phyloP scores from a whole-genome alignment of 2,329 filamentous ascomycete species.

The Aspergillaceae sp. region DNA sequence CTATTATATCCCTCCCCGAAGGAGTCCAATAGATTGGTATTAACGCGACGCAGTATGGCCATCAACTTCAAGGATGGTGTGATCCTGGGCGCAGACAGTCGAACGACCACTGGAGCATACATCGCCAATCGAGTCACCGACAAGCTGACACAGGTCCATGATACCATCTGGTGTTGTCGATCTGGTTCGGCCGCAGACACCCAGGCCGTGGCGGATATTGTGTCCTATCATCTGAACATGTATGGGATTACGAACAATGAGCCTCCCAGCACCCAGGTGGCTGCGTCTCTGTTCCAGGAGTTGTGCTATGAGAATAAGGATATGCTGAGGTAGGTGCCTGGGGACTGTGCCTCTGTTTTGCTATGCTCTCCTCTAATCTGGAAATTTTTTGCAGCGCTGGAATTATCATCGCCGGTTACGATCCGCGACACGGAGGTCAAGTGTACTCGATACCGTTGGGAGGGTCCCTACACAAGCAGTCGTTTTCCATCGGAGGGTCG shows the following conservation, averaged over 20 bases:
- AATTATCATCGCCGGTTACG: conserved; percentile 97
- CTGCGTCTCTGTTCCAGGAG: conserved; percentile 94
- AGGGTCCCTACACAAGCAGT: conserved; percentile 93
- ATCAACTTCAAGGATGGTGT: conserved; percentile 98
- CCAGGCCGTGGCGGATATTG: conserved; percentile 95
- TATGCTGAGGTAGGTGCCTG: conserved; percentile 60
- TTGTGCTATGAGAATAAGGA: conserved; percentile 98
- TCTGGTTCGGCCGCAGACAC: conserved; percentile 96
- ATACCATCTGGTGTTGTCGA: conserved; percentile 99
- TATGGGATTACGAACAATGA: conserved; percentile 87
- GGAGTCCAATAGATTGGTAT: conserved; percentile 2
- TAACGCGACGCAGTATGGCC: conserved; percentile 64
- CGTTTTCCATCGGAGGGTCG: conserved; percentile 91
- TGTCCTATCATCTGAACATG: conserved; percentile 90
- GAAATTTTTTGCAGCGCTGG: conserved; percentile 57
- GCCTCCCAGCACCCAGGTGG: conserved; percentile 86
- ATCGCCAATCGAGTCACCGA: conserved; percentile 99
- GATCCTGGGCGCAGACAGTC: conserved; percentile 90
- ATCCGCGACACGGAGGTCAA: conserved; percentile 87
- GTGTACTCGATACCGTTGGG: conserved; percentile 96
- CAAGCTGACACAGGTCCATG: conserved; percentile 96
- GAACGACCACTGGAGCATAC: conserved; percentile 95
- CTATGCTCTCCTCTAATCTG: neutral
- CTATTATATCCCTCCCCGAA: conserved; percentile 13
- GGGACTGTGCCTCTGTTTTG: neutral